Conservation (phyloP, 768 basidiomycete species). For the Tulasnella sp. region DNA sequence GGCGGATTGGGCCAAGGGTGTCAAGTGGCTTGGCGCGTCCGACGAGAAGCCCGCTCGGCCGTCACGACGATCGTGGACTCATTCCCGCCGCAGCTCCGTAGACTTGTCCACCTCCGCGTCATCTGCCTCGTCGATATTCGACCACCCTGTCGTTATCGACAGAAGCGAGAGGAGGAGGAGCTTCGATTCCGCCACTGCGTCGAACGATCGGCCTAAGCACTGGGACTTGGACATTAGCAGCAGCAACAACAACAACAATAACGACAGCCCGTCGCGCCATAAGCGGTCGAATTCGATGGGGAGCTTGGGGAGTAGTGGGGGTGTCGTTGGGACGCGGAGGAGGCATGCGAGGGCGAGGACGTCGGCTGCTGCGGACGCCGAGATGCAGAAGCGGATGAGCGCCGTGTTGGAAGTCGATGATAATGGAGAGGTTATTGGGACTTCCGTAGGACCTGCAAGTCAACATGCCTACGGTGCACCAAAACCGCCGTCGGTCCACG, state of each 20-base stretch:
- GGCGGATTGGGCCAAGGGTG: constrained; percentile 51
- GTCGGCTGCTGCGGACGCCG: neutral
- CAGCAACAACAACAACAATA: neutral
- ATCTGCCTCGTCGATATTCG: neutral
- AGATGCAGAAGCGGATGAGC: constrained; percentile 30
- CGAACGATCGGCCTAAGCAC: neutral
- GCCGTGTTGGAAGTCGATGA: constrained; percentile 38
- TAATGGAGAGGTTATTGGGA: constrained; percentile 25
- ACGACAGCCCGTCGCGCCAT: too few relatives aligned
- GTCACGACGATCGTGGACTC: constrained; percentile 13
- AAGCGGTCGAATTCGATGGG: neutral
- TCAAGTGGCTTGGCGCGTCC: constrained; percentile 51
- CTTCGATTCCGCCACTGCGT: neutral
- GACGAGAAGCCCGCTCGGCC: constrained; percentile 19
- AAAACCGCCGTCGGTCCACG: constrained; percentile 23
- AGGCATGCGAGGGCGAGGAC: neutral
- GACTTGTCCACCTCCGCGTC: neutral
- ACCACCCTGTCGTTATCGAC: neutral
- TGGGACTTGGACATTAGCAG: neutral
- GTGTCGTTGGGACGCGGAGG: neutral
- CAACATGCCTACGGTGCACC: constrained; percentile 12
- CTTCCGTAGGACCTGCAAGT: neutral
- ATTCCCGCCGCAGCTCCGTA: constrained; percentile 20
- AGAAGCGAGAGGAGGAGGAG: constrained; percentile 42
- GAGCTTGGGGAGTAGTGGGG: neutral